Percentiles rank a stretch among this genome's conserved stretches.
Evolutionary conservation across 2,329 filamentous ascomycete genomes (phyloP).

Genomic region (Celoporthe dispersa): DNA sequence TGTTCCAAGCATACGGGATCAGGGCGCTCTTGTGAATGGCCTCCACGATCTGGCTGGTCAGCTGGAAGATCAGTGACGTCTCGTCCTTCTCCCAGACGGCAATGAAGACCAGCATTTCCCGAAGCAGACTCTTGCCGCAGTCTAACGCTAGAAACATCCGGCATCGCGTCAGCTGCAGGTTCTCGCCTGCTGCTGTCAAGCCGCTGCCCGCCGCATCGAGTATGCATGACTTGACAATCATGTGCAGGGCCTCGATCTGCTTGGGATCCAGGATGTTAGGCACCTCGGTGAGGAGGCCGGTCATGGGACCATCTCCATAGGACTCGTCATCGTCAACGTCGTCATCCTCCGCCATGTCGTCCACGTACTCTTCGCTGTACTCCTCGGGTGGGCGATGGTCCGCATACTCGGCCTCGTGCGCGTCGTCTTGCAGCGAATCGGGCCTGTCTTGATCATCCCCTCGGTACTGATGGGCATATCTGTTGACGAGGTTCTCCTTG

Average conservation of each 20-base stretch:
- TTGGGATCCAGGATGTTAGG: constrained; percentile 92
- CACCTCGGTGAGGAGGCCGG: constrained; percentile 88
- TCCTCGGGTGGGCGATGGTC: constrained; percentile 39
- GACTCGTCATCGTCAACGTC: constrained; percentile 76
- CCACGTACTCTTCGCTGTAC: constrained; percentile 42
- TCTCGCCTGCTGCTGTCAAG: constrained; percentile 70
- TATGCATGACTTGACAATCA: constrained; percentile 96
- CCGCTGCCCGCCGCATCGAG: constrained; percentile 79
- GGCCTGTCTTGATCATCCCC: constrained; percentile 45
- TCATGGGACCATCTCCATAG: constrained; percentile 77
- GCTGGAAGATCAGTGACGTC: constrained; percentile 92
- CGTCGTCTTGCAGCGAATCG: constrained; percentile 40
- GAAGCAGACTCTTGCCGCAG: constrained; percentile 84
- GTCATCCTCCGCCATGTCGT: constrained; percentile 65
- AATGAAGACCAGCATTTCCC: constrained; percentile 93
- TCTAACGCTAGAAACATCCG: constrained; percentile 89
- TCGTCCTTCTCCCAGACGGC: constrained; percentile 96
- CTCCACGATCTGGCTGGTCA: constrained; percentile 94
- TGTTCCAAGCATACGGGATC: constrained; percentile 90
- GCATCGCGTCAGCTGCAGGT: constrained; percentile 87
- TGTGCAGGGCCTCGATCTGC: constrained; percentile 93
- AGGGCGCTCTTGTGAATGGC: constrained; percentile 87
- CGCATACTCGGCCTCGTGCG: constrained; percentile 43
- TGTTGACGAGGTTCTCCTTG: constrained; percentile 62
- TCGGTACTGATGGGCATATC: constrained; percentile 53